Base-by-base conservation (phyloP, 805 yeast genomes). In the Ogataea methanolica region DNA sequence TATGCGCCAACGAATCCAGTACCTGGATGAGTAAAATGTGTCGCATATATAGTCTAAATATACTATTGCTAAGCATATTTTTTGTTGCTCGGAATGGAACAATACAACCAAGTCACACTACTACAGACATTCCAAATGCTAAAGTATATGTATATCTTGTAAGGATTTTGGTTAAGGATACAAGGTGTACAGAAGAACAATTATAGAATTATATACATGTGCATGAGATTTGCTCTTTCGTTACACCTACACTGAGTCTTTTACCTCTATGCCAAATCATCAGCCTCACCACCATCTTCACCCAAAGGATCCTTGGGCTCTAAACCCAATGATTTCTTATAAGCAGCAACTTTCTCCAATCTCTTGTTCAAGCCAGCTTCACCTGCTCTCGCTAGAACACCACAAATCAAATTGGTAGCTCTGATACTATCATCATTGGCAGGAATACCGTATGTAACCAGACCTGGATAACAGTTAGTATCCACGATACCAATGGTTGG, bases 401-500 rank as follows among this genome's bases (percentile, higher is more conserved):
- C 97, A 46, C 82, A 71, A 56, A 94, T 77, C 54, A 94, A 72
- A 53, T 88, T 84, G 9, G 85, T 81, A 7, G 96, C 79, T 66
- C 99, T 79, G 49, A 81, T 70, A 7, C 96, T 85, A 65, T 91
- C 97, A 65, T 94, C 98, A 64, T 94, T 94, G 53, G 96, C 96
- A 16, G 98, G 98, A 55, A 94, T 87, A 44, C 98, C 96, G 62
- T 94, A 94, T 1, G 97, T 89, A 45, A 92, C 87, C 56, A 85
- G 70, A 15, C 87, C 79, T 8, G 97, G 96, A 63, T 94, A 97
- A 64, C 86, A 82, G 67, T 94, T 92, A 21, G 98, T 91, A 69
- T 94, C 99, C 52, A 94, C 82, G 48, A 94, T 78, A 29, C 97
- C 98, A 58, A 94, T 82, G 0, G 97, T 90, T 49, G 99, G 99